Conservation (phyloP, 1,284 basidiomycete species). For the Trichosporon sp. region DNA sequence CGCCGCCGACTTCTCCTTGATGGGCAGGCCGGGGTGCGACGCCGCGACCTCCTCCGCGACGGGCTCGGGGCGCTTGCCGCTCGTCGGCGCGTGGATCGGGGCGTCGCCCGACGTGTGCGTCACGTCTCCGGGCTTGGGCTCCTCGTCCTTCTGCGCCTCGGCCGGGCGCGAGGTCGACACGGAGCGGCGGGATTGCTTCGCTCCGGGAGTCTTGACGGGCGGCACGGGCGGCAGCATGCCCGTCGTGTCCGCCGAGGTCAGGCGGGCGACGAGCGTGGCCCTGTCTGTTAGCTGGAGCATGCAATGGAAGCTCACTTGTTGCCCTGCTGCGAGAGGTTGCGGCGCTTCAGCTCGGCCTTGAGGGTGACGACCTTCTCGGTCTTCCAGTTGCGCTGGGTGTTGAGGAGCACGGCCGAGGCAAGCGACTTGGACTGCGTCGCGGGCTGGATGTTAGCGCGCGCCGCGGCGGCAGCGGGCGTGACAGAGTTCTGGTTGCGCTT, state of each 20-base stretch:
- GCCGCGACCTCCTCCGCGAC: conserved; percentile 20
- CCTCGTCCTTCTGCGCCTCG: conserved; percentile 22
- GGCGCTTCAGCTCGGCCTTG: conserved; percentile 60
- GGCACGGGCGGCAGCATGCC: conserved; percentile 37
- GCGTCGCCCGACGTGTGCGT: conserved; percentile 9
- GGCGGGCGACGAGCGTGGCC: conserved; percentile 34
- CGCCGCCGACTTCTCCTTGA: not conserved
- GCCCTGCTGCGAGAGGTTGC: conserved; percentile 62
- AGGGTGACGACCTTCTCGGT: conserved; percentile 58
- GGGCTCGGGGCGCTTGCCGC: not conserved
- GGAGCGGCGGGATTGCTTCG: conserved; percentile 13
- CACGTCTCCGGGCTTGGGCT: conserved; percentile 12
- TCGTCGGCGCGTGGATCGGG: conserved; percentile 6
- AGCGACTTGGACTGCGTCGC: conserved; percentile 42
- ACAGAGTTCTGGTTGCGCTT: conserved; percentile 12
- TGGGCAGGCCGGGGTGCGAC: conserved; percentile 40
- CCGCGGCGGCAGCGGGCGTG: conserved; percentile 17
- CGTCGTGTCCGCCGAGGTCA: conserved; percentile 38
- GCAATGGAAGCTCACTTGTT: conserved; percentile 35
- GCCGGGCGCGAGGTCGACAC: conserved; percentile 26
- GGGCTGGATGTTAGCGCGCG: conserved; percentile 19
- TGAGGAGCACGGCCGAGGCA: conserved; percentile 65
- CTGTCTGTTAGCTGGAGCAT: conserved; percentile 19
- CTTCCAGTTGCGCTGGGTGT: conserved; percentile 60
- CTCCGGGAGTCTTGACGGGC: conserved; percentile 16